Conservation (phyloP, 192 early-diverging fungal genomes). For the Coemansia sp. region DNA sequence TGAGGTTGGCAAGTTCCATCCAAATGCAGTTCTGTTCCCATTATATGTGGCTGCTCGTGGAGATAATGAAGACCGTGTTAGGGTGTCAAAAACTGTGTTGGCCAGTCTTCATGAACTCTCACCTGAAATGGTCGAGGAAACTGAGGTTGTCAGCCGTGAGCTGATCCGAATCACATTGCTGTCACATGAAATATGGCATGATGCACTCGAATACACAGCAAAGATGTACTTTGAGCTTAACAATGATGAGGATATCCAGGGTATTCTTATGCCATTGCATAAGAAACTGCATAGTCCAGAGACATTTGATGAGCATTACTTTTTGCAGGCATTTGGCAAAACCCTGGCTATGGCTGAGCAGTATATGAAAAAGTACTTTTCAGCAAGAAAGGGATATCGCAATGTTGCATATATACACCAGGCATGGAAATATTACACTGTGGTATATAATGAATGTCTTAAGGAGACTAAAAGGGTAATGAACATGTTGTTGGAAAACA, state of each 20-base stretch:
- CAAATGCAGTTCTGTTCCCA: constrained; percentile 93
- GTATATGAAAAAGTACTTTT: constrained; percentile 73
- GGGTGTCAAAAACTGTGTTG: constrained; percentile 84
- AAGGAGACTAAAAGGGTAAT: constrained; percentile 60
- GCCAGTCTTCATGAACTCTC: constrained; percentile 86
- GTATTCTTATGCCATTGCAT: constrained; percentile 82
- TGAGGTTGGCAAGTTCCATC: constrained; percentile 92
- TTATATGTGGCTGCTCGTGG: constrained; percentile 93
- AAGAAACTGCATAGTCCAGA: constrained; percentile 70
- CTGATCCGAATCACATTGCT: constrained; percentile 92
- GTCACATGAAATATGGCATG: constrained; percentile 97
- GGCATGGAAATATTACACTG: constrained; percentile 89
- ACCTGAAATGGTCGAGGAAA: constrained; percentile 80
- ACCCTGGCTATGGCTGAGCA: constrained; percentile 85
- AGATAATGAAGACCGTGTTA: constrained; percentile 63
- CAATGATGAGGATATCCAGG: constrained; percentile 87
- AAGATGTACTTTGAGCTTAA: constrained; percentile 75
- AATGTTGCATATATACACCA: constrained; percentile 83
- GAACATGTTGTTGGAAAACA: constrained; percentile 82
- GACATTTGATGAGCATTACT: constrained; percentile 85
- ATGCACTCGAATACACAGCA: constrained; percentile 87
- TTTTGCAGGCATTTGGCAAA: constrained; percentile 87
- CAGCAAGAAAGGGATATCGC: constrained; percentile 56
- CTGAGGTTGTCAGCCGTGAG: constrained; percentile 89
- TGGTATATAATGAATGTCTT: constrained; percentile 59